phyloP scores from a whole-genome alignment of 768 basidiomycete species.

The Leucocoprinus leucothites region DNA sequence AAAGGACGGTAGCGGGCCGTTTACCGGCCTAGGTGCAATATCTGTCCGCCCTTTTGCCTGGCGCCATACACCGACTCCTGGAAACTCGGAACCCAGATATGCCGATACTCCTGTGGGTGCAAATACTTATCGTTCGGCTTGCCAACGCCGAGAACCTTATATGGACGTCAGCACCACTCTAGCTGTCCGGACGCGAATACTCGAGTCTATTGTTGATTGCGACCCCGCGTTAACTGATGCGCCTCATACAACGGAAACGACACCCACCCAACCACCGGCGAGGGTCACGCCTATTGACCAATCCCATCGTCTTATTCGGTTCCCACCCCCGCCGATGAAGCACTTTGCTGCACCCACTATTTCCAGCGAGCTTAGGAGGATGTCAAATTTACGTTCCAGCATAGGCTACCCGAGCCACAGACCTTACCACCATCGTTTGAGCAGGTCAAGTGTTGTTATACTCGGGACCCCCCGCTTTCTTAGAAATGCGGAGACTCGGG shows the following conservation, averaged over 20 bases:
- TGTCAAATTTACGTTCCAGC: not conserved
- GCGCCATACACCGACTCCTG: not conserved
- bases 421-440: no score
- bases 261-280: not conserved
- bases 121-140: not conserved
- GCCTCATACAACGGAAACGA: slow-evolving; percentile 12
- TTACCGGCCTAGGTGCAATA: slow-evolving; percentile 17
- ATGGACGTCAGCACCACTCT: not conserved
- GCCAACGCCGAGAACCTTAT: not conserved
- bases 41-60: slow-evolving; percentile 7
- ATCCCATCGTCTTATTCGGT: not conserved
- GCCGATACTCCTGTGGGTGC: not conserved
- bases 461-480: no score
- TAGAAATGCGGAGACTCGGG: no score
- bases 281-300: not conserved
- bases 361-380: slow-evolving; percentile 21
- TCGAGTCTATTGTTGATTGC: no score
- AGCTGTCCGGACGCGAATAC: no score
- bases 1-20: slow-evolving; percentile 14
- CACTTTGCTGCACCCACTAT: slow-evolving; percentile 20
- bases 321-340: not conserved
- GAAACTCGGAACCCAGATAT: not conserved
- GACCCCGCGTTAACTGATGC: no score
- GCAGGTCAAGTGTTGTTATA: no score
- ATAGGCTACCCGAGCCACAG: no score